A percentile compares a stretch with the other conserved stretches of the same genome.
phyloP scores from a whole-genome alignment of 2,329 filamentous ascomycete species.

The Pseudogymnoascus sp. region DNA sequence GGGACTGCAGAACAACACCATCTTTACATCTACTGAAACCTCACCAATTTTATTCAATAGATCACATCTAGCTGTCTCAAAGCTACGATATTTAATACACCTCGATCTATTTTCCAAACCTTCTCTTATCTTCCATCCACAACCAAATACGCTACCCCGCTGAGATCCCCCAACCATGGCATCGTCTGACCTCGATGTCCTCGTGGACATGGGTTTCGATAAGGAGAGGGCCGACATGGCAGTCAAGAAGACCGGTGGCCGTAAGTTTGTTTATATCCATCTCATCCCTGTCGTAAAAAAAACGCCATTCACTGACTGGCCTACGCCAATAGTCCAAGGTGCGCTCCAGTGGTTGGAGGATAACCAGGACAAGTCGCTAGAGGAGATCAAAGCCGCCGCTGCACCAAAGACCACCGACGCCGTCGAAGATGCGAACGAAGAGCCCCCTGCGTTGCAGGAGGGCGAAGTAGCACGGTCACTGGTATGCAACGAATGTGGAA shows the following conservation, averaged over 20 bases:
- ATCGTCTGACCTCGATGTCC: conserved; percentile 50
- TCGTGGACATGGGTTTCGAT: conserved; percentile 75
- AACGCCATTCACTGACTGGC: background rate
- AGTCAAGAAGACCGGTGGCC: conserved; percentile 70
- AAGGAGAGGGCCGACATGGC: conserved; percentile 74
- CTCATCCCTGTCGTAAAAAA: background rate
- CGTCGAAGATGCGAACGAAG: conserved; percentile 44
- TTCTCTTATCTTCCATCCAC: background rate
- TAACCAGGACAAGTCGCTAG: conserved; percentile 79
- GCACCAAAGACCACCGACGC: conserved; percentile 37
- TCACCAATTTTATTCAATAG: background rate
- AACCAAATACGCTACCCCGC: conserved; percentile 11
- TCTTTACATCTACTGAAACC: background rate
- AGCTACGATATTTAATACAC: background rate
- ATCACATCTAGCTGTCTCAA: background rate
- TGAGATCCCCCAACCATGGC: conserved; percentile 38
- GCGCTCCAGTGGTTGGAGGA: conserved; percentile 92
- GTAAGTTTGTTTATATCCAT: conserved; percentile 42
- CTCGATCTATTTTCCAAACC: background rate
- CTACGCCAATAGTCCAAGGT: conserved; percentile 56
- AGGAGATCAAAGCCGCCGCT: conserved; percentile 59
- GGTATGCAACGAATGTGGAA: conserved; percentile 90
- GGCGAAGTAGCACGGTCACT: conserved; percentile 71
- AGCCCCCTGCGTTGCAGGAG: conserved; percentile 59
- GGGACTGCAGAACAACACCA: background rate